Conservation (phyloP, 208 protist species). For the Leishmania lainsoni region DNA sequence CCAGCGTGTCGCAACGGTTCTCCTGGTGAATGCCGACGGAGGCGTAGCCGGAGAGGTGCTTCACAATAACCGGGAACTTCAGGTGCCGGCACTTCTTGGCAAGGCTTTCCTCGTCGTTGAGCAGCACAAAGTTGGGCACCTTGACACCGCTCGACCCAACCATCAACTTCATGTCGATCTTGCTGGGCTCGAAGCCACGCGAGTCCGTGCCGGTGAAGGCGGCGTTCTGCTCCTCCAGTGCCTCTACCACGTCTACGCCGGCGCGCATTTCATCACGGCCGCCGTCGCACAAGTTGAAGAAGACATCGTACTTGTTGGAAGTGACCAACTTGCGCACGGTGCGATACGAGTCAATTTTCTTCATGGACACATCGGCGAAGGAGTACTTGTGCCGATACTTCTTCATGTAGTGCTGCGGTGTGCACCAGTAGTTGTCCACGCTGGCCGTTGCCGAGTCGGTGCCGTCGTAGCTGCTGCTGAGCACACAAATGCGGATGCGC, state of each 20-base stretch:
- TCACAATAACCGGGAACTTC: constrained; percentile 90
- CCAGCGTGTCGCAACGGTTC: constrained; percentile 77
- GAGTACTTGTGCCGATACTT: constrained; percentile 72
- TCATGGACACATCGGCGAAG: constrained; percentile 67
- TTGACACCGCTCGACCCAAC: constrained; percentile 76
- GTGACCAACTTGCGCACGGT: constrained; percentile 76
- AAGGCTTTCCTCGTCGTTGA: constrained; percentile 61
- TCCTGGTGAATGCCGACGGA: constrained; percentile 89
- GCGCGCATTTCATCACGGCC: constrained; percentile 83
- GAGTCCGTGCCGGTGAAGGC: constrained; percentile 90
- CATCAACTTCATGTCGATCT: constrained; percentile 91
- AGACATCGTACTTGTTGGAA: constrained; percentile 85
- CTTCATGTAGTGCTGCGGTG: constrained; percentile 77
- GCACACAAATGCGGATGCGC: constrained; percentile 73
- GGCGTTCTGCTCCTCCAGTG: constrained; percentile 87
- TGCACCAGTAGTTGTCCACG: constrained; percentile 85
- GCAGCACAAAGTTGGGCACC: constrained; percentile 85
- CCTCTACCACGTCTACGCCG: constrained; percentile 80
- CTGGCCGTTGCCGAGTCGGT: constrained; percentile 71
- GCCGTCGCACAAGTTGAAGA: constrained; percentile 92
- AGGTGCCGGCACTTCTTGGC: constrained; percentile 87
- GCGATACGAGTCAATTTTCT: constrained; percentile 78
- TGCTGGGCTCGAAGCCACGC: constrained; percentile 85
- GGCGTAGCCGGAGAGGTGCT: constrained; percentile 86
- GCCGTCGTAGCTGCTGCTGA: constrained; percentile 86